phyloP scores from a whole-genome alignment of 768 basidiomycete species.

The Tephrocybe sp. region DNA sequence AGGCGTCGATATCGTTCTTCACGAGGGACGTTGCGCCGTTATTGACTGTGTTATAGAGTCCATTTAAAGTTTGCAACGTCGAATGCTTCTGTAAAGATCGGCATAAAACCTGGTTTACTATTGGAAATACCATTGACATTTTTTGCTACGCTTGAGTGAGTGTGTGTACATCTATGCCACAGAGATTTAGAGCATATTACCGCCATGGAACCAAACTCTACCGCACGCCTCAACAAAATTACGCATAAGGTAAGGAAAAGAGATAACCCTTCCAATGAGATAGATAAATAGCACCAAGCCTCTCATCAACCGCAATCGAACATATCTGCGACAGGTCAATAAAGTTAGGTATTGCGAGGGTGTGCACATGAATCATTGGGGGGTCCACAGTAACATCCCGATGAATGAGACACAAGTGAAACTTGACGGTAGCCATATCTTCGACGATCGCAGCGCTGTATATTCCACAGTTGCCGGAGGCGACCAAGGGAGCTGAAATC shows the following conservation, averaged over 20 bases:
- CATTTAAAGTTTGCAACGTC: constrained; percentile 19
- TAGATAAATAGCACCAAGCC: constrained; percentile 14
- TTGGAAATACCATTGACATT: no score
- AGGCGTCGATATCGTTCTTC: constrained; percentile 51
- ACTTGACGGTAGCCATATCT: background rate
- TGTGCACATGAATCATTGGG: background rate
- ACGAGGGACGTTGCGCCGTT: constrained; percentile 62
- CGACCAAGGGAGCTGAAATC: constrained; percentile 1
- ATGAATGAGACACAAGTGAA: constrained; percentile 4
- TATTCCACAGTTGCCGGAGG: constrained; percentile 6
- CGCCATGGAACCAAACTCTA: no score
- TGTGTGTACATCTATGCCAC: no score
- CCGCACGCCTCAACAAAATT: no score
- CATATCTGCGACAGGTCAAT: constrained; percentile 9
- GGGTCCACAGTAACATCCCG: background rate
- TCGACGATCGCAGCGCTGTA: constrained; percentile 3
- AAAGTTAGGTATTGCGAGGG: constrained; percentile 7
- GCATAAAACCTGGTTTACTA: no score
- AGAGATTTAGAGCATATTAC: no score
- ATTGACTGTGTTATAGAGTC: constrained; percentile 56
- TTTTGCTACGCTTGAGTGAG: no score
- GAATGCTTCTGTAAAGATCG: background rate
- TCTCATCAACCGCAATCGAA: constrained; percentile 11
- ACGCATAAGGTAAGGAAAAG: constrained; percentile 13
- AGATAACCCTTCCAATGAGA: constrained; percentile 11